phyloP scores from a whole-genome alignment of 163 green algal genomes.

The Chlamydomonas reinhardtii region DNA sequence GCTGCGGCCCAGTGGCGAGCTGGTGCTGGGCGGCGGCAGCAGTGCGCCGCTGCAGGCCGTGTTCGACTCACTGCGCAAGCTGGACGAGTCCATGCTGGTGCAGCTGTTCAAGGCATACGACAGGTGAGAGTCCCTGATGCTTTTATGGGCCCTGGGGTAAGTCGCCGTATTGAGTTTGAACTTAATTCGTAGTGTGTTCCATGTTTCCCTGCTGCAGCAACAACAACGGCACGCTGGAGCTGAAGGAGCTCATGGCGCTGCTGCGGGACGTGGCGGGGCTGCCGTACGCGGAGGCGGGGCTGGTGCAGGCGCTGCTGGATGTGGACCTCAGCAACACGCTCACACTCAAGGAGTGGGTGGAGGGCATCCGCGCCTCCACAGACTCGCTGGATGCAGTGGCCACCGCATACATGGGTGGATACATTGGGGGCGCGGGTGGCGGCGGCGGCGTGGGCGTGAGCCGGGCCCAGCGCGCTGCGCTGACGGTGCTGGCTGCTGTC shows the following conservation, averaged over 20 bases:
- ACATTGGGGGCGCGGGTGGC: background rate
- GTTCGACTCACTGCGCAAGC: conserved; percentile 32
- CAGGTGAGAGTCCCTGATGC: background rate
- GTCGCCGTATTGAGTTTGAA: background rate
- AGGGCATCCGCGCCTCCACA: conserved; percentile 48
- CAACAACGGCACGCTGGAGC: conserved; percentile 56
- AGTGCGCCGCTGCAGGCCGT: conserved; percentile 23
- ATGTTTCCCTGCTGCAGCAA: conserved; percentile 1
- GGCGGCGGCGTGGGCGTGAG: background rate
- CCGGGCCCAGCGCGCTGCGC: conserved; percentile 37
- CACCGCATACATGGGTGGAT: background rate
- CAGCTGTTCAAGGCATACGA: conserved; percentile 56
- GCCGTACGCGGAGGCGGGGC: conserved; percentile 54
- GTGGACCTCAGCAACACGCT: conserved; percentile 54
- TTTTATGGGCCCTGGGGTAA: too few relatives aligned
- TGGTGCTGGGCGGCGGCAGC: conserved; percentile 3
- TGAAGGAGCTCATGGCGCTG: conserved; percentile 59
- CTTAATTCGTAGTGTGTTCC: too few relatives aligned
- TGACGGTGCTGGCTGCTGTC: conserved; percentile 49
- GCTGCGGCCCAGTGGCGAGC: conserved; percentile 31
- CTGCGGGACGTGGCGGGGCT: conserved; percentile 51
- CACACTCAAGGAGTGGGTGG: conserved; percentile 55
- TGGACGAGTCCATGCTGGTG: conserved; percentile 39
- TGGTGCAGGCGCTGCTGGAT: conserved; percentile 64
- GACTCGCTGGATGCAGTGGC: conserved; percentile 30